Percentiles rank a stretch among this genome's conserved stretches.
Evolutionary conservation across 2,329 filamentous ascomycete species (phyloP).

Genomic region (Aureobasidium sp.): DNA sequence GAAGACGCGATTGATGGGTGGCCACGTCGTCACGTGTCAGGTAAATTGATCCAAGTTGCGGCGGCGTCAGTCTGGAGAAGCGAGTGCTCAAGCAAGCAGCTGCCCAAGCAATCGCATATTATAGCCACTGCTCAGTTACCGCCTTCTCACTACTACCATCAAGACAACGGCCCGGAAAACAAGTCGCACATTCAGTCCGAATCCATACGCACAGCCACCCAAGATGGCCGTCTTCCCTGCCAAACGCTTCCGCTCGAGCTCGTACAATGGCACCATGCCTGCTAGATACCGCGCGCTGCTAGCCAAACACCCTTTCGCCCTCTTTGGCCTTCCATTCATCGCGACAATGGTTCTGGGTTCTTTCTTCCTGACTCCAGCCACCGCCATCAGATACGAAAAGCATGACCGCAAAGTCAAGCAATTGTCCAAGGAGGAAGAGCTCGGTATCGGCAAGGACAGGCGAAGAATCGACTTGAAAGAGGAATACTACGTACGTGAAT

Average conservation of each 20-base stretch:
- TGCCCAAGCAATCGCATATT: background rate
- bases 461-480: constrained; percentile 72
- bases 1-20: constrained; percentile 2
- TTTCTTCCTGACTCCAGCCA: constrained; percentile 89
- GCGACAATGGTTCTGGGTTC: constrained; percentile 82
- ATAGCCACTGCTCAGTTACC: no score
- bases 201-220: background rate
- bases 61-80: background rate
- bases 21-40: background rate
- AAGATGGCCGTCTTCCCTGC: constrained; percentile 27
- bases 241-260: constrained; percentile 52
- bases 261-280: constrained; percentile 56
- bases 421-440: constrained; percentile 74
- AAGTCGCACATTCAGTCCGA: background rate
- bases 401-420: constrained; percentile 84
- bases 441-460: constrained; percentile 65
- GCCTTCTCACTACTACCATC: background rate
- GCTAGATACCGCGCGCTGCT: constrained; percentile 68
- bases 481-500: constrained; percentile 68
- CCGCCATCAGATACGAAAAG: constrained; percentile 86
- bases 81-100: background rate
- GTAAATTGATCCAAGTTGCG: background rate
- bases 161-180: background rate
- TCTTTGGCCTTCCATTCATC: constrained; percentile 93
- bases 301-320: constrained; percentile 71